phyloP scores from a whole-genome alignment of 106 monocot species.

The Dendrobium officinale region DNA sequence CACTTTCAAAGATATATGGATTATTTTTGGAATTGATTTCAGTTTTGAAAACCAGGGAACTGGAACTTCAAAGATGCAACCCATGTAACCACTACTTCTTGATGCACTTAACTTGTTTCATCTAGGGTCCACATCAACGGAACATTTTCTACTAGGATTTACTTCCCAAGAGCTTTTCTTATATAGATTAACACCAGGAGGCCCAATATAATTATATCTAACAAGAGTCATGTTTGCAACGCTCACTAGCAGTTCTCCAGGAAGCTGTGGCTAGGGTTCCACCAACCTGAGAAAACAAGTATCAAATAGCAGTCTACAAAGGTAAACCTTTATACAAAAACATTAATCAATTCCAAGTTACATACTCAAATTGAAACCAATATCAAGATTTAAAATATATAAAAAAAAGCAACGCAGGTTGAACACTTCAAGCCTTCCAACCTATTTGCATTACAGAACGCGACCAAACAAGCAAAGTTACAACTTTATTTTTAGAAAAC shows the following conservation, averaged over 20 bases:
- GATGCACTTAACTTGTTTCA: slow-evolving; percentile 12
- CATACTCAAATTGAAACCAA: background rate
- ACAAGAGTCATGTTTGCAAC: slow-evolving; percentile 16
- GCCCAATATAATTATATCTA: slow-evolving; percentile 28
- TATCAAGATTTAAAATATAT: background rate
- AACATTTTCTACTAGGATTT: slow-evolving; percentile 13
- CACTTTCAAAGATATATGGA: too few species aligned
- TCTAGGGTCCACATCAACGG: slow-evolving; percentile 7
- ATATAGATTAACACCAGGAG: slow-evolving; percentile 12
- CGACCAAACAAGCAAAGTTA: background rate
- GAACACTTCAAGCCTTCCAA: background rate
- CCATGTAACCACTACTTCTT: slow-evolving; percentile 30
- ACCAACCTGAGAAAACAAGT: background rate
- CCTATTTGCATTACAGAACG: background rate
- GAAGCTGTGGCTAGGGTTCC: background rate
- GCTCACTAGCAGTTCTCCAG: too few species aligned
- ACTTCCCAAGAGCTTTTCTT: slow-evolving; percentile 12
- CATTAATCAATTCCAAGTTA: background rate
- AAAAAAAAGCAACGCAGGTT: too few species aligned
- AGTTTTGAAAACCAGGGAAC: background rate
- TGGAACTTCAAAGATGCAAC: slow-evolving; percentile 17
- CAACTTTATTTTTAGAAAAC: background rate
- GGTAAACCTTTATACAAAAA: background rate
- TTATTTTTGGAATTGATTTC: background rate
- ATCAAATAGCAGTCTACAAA: background rate